Evolutionary conservation across 2,329 filamentous ascomycete genomes (phyloP).

Genomic region (Samsoniella hepiali): DNA sequence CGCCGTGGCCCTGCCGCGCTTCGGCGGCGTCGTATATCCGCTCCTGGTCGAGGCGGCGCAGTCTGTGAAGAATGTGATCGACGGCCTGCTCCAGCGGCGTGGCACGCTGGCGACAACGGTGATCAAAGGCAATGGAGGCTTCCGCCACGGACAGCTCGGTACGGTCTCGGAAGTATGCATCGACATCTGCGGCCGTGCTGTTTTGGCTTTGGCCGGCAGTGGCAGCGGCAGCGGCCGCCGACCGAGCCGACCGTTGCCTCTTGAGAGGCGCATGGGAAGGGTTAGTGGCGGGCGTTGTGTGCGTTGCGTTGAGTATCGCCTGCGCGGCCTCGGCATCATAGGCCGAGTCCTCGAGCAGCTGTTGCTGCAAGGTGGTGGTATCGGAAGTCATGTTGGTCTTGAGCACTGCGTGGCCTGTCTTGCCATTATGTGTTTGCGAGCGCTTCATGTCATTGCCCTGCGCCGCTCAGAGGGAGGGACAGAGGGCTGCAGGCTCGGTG

Average conservation of each 20-base stretch:
- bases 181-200: not conserved
- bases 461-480: not conserved
- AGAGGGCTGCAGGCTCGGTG: not conserved
- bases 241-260: constrained; percentile 12
- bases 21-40: constrained; percentile 35
- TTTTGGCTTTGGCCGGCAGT: not conserved
- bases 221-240: not conserved
- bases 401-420: not conserved
- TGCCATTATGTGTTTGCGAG: not conserved
- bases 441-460: constrained; percentile 11
- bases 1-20: constrained; percentile 36
- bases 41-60: constrained; percentile 37
- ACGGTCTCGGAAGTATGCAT: constrained; percentile 1
- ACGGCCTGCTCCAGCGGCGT: constrained; percentile 36
- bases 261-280: not conserved
- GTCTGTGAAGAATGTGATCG: constrained; percentile 38
- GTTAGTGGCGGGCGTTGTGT: not conserved
- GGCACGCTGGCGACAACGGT: constrained; percentile 32
- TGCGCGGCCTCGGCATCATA: not conserved
- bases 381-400: not conserved
- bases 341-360: not conserved
- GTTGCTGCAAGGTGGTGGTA: not conserved
- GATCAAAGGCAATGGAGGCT: constrained; percentile 34
- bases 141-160: constrained; percentile 5
- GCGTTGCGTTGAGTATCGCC: constrained; percentile 1